phyloP scores from a whole-genome alignment of 1,139 yeast genomes.

The Kodamaea ohmeri region DNA sequence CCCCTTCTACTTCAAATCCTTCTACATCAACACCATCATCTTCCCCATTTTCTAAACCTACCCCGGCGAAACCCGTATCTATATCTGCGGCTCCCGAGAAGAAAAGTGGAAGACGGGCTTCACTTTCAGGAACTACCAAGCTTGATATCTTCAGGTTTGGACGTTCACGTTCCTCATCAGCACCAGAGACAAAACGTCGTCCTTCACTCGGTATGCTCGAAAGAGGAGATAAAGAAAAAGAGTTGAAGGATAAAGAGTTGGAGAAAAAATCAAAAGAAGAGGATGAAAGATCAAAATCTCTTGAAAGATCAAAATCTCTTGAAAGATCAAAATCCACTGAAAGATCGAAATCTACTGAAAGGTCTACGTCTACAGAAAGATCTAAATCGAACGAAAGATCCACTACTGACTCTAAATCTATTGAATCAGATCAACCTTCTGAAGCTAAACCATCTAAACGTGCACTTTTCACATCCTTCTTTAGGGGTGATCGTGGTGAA shows the following conservation, averaged over 20 bases:
- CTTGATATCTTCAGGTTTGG: too few species aligned
- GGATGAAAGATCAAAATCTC: not conserved
- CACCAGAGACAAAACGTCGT: too few species aligned
- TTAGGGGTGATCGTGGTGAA: too few species aligned
- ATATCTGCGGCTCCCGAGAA: too few species aligned
- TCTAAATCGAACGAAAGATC: not conserved
- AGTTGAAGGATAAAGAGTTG: not conserved
- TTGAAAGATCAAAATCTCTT: not conserved
- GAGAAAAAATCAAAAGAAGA: not conserved
- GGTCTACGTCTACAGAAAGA: not conserved
- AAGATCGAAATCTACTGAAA: not conserved
- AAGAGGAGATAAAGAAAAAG: conserved; percentile 1
- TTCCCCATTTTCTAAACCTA: too few species aligned
- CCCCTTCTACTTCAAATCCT: too few species aligned
- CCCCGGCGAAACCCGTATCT: too few species aligned
- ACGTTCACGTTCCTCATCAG: too few species aligned
- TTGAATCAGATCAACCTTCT: too few species aligned
- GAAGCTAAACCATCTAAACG: conserved; percentile 1
- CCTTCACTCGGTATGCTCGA: not conserved
- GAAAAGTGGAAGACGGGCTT: too few species aligned
- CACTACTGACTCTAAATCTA: not conserved
- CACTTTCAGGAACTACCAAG: too few species aligned
- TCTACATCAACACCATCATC: too few species aligned
- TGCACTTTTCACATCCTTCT: conserved; percentile 4
- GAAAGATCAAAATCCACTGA: not conserved